A percentile compares a stretch with the other conserved stretches of the same genome.
Conservation (phyloP, 306 rosid genomes). For the Biancaea sappan region DNA sequence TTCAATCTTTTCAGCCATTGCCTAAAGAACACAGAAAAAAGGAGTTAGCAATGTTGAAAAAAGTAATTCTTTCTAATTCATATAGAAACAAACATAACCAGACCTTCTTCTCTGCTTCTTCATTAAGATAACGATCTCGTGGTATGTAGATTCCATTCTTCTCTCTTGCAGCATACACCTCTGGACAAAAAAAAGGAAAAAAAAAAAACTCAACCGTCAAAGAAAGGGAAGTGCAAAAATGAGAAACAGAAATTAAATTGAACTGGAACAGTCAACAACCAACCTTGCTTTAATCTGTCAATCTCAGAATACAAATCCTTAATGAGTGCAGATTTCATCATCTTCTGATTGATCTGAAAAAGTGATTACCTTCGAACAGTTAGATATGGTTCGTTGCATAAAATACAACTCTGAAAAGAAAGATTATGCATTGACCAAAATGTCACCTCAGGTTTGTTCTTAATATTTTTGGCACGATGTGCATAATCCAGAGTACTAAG, state of each 20-base stretch:
- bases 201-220: slow-evolving; percentile 16
- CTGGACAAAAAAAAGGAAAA: slow-evolving; percentile 39
- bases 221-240: slow-evolving; percentile 3
- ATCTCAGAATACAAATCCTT: slow-evolving; percentile 96
- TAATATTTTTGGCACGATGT: slow-evolving; percentile 98
- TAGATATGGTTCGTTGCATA: slow-evolving; percentile 22
- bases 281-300: slow-evolving; percentile 97
- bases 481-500: slow-evolving; percentile 98
- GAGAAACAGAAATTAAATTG: slow-evolving; percentile 31
- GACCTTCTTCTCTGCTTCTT: slow-evolving; percentile 99
- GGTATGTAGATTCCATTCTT: slow-evolving; percentile 99
- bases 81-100: slow-evolving; percentile 5
- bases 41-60: slow-evolving; percentile 27
- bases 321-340: slow-evolving; percentile 99
- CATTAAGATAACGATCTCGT: slow-evolving; percentile 94
- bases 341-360: slow-evolving; percentile 91
- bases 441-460: slow-evolving; percentile 97
- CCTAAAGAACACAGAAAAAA: slow-evolving; percentile 52
- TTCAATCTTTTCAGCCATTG: slow-evolving; percentile 96
- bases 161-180: slow-evolving; percentile 99
- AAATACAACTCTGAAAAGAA: background rate
- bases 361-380: slow-evolving; percentile 33
- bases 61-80: slow-evolving; percentile 6
- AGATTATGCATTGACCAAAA: slow-evolving; percentile 21
- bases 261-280: slow-evolving; percentile 42